These are phyloP conservation scores for Fusarium coicis DNA, from an alignment of 2,329 filamentous ascomycete species.

Conservation along the genomic window DNA sequence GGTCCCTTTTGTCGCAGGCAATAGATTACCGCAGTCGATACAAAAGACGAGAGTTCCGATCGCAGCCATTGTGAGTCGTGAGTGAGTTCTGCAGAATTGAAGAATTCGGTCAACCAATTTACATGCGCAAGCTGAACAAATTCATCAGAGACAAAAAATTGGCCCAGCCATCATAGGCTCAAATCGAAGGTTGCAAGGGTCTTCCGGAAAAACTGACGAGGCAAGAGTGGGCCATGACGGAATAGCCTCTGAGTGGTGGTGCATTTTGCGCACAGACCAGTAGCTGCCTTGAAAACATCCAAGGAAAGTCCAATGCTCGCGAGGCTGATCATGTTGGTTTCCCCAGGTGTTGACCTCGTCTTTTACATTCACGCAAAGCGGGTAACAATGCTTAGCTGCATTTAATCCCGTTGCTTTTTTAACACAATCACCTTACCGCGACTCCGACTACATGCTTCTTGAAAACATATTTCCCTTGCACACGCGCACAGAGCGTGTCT, in stretches of 20 bases:
- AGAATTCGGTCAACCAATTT: conserved; percentile 1
- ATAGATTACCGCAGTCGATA: conserved; percentile 88
- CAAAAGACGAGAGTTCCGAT: conserved; percentile 95
- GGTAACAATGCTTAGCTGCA: conserved; percentile 40
- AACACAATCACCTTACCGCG: not conserved
- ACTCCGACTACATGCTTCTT: not conserved
- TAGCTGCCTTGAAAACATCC: conserved; percentile 27
- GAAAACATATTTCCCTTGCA: not conserved
- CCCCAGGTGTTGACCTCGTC: conserved; percentile 37
- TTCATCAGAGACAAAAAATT: conserved; percentile 44
- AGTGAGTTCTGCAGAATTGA: not conserved
- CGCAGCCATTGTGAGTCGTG: conserved; percentile 73
- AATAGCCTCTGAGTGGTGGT: conserved; percentile 43
- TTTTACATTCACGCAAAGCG: conserved; percentile 23
- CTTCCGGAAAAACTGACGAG: conserved; percentile 48
- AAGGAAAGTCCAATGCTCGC: conserved; percentile 37
- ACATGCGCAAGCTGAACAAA: conserved; percentile 24
- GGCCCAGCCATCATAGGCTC: conserved; percentile 38
- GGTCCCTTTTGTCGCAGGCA: conserved; percentile 82
- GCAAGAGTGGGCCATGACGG: conserved; percentile 35
- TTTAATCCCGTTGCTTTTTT: conserved; percentile 12
- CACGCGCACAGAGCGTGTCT: conserved; percentile 11
- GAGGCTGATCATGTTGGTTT: conserved; percentile 41
- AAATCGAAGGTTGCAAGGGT: conserved; percentile 21
- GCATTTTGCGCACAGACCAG: conserved; percentile 35